Conservation (phyloP, 768 basidiomycete genomes). For the Auriscalpium orientale region DNA sequence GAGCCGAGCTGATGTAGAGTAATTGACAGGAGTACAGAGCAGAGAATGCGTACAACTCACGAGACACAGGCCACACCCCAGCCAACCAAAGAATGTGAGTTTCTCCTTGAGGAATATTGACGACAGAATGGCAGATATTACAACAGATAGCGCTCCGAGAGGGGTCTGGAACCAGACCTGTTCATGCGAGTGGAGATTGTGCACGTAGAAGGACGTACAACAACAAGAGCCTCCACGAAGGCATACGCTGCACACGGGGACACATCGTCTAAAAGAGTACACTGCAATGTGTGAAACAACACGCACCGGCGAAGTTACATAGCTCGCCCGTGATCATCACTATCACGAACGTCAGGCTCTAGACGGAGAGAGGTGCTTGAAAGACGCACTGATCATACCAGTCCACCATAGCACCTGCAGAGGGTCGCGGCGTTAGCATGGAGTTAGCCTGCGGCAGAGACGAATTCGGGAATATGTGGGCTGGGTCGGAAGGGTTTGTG, state of each 20-base stretch:
- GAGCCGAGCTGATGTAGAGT: constrained; percentile 56
- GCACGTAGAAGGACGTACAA: constrained; percentile 41
- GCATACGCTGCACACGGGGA: constrained; percentile 54
- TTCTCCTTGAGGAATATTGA: constrained; percentile 91
- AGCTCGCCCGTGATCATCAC: constrained; percentile 91
- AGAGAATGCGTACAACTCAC: constrained; percentile 35
- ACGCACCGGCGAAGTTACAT: constrained; percentile 78
- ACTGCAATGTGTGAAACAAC: constrained; percentile 19
- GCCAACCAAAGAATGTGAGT: constrained; percentile 94
- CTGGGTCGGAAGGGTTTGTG: no score
- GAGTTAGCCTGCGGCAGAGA: no score
- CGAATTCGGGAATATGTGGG: no score
- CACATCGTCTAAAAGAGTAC: constrained; percentile 4
- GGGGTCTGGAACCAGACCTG: constrained; percentile 48
- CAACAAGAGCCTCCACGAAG: constrained; percentile 87
- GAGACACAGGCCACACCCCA: constrained; percentile 88
- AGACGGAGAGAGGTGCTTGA: neutral
- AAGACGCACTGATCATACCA: constrained; percentile 74
- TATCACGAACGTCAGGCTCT: constrained; percentile 17
- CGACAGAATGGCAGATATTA: constrained; percentile 88
- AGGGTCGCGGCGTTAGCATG: no score
- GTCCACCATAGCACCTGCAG: constrained; percentile 82
- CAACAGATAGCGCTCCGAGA: constrained; percentile 92
- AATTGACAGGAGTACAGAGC: neutral
- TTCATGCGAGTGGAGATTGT: no score